These are phyloP conservation scores for Metschnikowia hibisci DNA, from an alignment of 805 yeast genomes.

Conservation along the genomic window DNA sequence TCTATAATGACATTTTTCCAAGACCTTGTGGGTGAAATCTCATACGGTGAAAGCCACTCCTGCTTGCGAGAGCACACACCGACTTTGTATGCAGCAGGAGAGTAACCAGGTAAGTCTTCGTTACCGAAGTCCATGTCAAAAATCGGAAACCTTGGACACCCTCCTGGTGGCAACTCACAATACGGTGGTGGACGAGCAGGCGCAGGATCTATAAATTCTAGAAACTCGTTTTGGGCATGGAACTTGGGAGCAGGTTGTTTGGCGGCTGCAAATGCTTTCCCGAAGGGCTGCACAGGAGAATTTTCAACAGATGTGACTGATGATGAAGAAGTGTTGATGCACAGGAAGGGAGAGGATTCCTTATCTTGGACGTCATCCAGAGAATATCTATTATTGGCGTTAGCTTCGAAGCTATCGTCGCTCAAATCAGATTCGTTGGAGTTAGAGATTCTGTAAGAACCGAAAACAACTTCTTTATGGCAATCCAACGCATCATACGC, in stretches of 20 bases:
- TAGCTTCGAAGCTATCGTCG: not conserved
- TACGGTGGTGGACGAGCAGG: slow-evolving; percentile 40
- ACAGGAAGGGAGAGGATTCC: not conserved
- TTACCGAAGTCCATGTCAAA: slow-evolving; percentile 2
- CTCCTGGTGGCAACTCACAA: slow-evolving; percentile 39
- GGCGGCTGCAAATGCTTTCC: not conserved
- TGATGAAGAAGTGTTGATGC: not conserved
- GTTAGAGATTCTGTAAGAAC: not conserved
- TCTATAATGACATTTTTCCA: slow-evolving; percentile 74
- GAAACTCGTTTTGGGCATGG: slow-evolving; percentile 14
- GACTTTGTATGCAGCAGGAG: slow-evolving; percentile 60
- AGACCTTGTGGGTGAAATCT: slow-evolving; percentile 56
- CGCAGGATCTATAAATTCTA: slow-evolving; percentile 34
- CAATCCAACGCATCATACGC: not conserved
- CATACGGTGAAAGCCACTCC: slow-evolving; percentile 79
- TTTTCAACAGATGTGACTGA: slow-evolving; percentile 1
- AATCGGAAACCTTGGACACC: slow-evolving; percentile 39
- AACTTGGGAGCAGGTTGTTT: not conserved
- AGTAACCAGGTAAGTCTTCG: slow-evolving; percentile 60
- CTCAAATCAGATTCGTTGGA: not conserved
- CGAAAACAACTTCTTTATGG: not conserved
- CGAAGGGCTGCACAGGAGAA: not conserved
- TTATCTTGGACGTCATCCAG: not conserved
- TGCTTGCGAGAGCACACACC: slow-evolving; percentile 59
- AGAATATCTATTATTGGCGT: not conserved